Evolutionary conservation across 768 basidiomycete species (phyloP), one percentile per base, ranked within the genome.

Genomic region (Tulasnella sp.): DNA sequence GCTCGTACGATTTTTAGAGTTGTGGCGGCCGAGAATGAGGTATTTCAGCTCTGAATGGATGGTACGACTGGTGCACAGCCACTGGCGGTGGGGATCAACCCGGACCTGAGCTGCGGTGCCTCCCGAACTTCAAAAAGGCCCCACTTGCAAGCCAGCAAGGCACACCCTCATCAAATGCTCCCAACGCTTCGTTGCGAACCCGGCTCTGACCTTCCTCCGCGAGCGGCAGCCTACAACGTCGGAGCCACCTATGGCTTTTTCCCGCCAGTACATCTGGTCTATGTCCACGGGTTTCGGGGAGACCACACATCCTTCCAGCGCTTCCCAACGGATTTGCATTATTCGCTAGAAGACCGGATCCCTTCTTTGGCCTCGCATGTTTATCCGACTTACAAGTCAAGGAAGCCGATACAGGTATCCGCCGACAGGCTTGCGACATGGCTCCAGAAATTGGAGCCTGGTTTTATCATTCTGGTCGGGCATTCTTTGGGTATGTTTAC

Each of bases 311-410:
- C 72, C 8, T 81, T 81, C 48, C 81, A 81, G 44, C 73, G 75
- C 31, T 81, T 81, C 37, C 81, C 81, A 54, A 81, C 81, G 11
- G 79, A 81, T 54, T 28, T 81, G 24, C 81, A 81, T 72, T 60
- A 80, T 41, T 41, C 50, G 20, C 69, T 81, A 20, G 44, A 73
- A 28, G 42, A 46, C 24, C 18, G 48, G 46, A 79, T 80, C 22
- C 80, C 79, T 12, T 72, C 60, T 64, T 72, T 81, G 20, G 16
- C 73, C 46, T 81, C 72, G 20, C 81, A 81, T 77, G 74, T 81
- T 8, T 81, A 81, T 80, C 81, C 81, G 24, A 81, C 81, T 20
- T 81, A 81, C 37, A 81, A 81, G 72, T 80, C 81, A 8, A 80
- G 77, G 42, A 74, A 77, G 46, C 72, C 81, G 7, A 34, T 81